Base-by-base conservation (phyloP, 1,284 basidiomycete genomes). In the Clitocybe nebularis region DNA sequence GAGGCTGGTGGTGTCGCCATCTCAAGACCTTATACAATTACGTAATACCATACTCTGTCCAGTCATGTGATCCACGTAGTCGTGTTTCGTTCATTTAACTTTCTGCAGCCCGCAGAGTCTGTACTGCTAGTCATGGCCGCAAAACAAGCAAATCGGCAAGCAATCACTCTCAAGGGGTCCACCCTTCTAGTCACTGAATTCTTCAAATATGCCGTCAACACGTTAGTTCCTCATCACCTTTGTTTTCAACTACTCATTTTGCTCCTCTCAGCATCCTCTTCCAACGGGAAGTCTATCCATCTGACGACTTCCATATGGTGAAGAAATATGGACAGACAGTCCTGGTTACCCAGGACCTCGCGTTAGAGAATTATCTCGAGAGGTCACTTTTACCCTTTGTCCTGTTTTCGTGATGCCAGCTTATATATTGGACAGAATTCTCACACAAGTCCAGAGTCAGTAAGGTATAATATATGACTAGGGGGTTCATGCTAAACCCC, bases 281-380 rank as follows among this genome's bases (percentile, higher is more conserved):
- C 67, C 95, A 99, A 67, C 80, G 96, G 21, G 92, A 91, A 41
- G 91, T 99, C 21, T 99, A 99, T 62, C 94, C 96, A 1, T 85
- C 91, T 0, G 95, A 99, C 64, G 96, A 99, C 65, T 99, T 99
- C 62, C 94, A 96, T 58, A 92, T 94, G 87, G 92, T 97, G 44
- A 97, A 97, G 67, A 99, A 98, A 64, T 99, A 98, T 56, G 95
- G 95, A 0, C 84, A 98, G 52, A 94, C 93, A 1, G 90, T 99
- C 54, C 78, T 99, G 20, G 85, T 96, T 2, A 96, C 93, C 1
- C 88, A 93, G 49, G 94, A 99, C 56, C 84, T 94, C 40, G 88
- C 88, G 1, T 67, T 99, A 34, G 89, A 94, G 58, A 89, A 88
- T 56, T 99, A 99, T 60, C 77, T 99, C 13, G 84, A 89, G 48